These are phyloP conservation scores for Nectriaceae sp. DNA, from an alignment of 2,329 filamentous ascomycete species.

Conservation along the genomic window DNA sequence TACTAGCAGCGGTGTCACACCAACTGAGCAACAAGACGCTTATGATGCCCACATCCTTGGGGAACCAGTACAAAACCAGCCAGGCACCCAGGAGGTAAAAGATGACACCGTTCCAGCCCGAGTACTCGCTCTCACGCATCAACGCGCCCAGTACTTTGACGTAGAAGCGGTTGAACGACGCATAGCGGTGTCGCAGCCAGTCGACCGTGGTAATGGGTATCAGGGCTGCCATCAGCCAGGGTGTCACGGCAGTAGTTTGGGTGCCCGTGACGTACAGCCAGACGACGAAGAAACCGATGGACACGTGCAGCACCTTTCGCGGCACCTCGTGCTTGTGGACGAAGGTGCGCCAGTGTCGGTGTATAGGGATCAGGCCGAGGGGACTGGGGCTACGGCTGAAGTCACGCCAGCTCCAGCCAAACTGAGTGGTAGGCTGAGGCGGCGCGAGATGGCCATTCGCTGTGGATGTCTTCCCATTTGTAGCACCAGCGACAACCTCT, in stretches of 20 bases:
- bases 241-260: conserved; percentile 77
- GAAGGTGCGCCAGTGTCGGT: conserved; percentile 86
- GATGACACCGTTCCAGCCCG: conserved; percentile 94
- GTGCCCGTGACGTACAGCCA: conserved; percentile 81
- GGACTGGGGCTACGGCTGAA: conserved; percentile 91
- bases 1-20: conserved; percentile 97
- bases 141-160: conserved; percentile 82
- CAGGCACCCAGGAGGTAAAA: conserved; percentile 93
- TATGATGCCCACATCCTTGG: conserved; percentile 91
- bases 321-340: conserved; percentile 97
- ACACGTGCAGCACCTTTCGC: conserved; percentile 89
- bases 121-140: conserved; percentile 96
- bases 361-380: conserved; percentile 91
- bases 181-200: conserved; percentile 78
- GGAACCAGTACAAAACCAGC: conserved; percentile 81
- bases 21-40: conserved; percentile 89
- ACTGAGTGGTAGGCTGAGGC: conserved; percentile 57
- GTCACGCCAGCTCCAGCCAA: conserved; percentile 78
- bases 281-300: conserved; percentile 91
- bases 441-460: conserved; percentile 71
- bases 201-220: conserved; percentile 84
- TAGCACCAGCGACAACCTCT: conserved; percentile 30
- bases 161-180: conserved; percentile 83
- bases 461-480: conserved; percentile 32
- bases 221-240: conserved; percentile 77